Percentiles rank a stretch among this genome's conserved stretches.
These are phyloP conservation scores for Phytophthora vignae DNA, from an alignment of 352 stramenopile species.

Conservation along the genomic window DNA sequence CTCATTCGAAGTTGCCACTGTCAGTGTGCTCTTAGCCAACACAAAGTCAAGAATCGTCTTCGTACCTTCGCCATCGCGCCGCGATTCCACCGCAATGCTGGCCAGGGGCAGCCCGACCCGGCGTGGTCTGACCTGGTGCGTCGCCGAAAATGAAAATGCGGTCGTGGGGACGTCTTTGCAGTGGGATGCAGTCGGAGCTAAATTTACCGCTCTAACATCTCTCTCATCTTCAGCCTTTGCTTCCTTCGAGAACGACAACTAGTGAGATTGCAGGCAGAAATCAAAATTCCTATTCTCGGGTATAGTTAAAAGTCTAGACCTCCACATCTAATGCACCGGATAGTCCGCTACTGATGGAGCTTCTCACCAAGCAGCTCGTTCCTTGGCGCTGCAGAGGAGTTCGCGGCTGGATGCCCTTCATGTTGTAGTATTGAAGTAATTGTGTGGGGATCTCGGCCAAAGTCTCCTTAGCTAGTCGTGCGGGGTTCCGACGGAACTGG, in stretches of 20 bases:
- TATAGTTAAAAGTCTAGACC: conserved; percentile 3
- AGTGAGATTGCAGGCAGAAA: not conserved
- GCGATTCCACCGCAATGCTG: not conserved
- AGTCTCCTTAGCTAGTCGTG: conserved; percentile 72
- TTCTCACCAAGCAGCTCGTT: conserved; percentile 49
- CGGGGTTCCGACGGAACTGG: conserved; percentile 67
- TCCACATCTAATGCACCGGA: conserved; percentile 36
- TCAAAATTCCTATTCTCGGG: conserved; percentile 7
- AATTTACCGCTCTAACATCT: conserved; percentile 9
- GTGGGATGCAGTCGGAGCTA: conserved; percentile 1
- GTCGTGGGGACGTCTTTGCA: not conserved
- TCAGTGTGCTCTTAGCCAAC: not conserved
- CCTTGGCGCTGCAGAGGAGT: conserved; percentile 62
- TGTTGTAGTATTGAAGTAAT: conserved; percentile 66
- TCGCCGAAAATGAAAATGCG: conserved; percentile 16
- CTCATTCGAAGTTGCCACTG: not conserved
- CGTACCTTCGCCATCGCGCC: conserved; percentile 7
- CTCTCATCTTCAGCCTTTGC: not conserved
- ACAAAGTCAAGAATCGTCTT: not conserved
- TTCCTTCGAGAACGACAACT: not conserved
- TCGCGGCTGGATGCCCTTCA: conserved; percentile 64
- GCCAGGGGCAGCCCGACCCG: not conserved
- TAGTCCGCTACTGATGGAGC: conserved; percentile 30
- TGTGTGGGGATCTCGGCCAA: conserved; percentile 75
- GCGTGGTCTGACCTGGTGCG: not conserved